Conservation (phyloP, 139 green algal genomes). For the Edaphochlamys debaryana region DNA sequence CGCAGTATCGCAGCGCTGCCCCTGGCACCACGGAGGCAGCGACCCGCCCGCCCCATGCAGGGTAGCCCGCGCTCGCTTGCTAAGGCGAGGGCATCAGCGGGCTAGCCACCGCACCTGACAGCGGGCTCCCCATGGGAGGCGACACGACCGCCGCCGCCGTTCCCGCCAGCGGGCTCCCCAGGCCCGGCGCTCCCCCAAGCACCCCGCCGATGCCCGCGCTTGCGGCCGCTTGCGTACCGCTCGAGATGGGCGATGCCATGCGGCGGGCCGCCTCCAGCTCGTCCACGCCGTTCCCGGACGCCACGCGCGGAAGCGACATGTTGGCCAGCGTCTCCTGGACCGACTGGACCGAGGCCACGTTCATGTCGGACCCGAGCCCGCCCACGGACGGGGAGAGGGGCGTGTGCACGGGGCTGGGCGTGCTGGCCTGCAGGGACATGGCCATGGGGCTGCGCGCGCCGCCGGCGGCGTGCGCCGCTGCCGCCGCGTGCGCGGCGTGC, state of each 20-base stretch:
- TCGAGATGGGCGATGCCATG: constrained; percentile 44
- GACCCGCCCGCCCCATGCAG: no score
- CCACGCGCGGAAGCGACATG: constrained; percentile 44
- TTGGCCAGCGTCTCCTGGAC: constrained; percentile 43
- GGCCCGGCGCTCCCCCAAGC: neutral
- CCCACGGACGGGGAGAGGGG: constrained; percentile 9
- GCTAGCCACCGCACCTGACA: no score
- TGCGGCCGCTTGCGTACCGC: neutral
- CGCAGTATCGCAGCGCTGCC: no score
- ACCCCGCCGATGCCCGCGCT: neutral
- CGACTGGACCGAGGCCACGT: constrained; percentile 33
- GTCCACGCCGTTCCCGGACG: constrained; percentile 17
- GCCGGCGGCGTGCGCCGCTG: neutral
- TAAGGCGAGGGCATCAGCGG: no score
- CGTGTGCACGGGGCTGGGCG: constrained; percentile 36
- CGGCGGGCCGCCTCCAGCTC: constrained; percentile 34
- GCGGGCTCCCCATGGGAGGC: no score
- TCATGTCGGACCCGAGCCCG: no score
- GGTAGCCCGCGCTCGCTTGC: no score
- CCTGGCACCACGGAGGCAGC: no score
- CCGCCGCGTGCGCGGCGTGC: neutral
- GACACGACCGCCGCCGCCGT: no score
- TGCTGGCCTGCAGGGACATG: constrained; percentile 26
- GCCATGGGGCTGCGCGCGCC: constrained; percentile 17
- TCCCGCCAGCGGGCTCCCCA: neutral